Base-by-base conservation (phyloP, 2,329 filamentous ascomycete species). In the Pseudopithomyces maydicus region DNA sequence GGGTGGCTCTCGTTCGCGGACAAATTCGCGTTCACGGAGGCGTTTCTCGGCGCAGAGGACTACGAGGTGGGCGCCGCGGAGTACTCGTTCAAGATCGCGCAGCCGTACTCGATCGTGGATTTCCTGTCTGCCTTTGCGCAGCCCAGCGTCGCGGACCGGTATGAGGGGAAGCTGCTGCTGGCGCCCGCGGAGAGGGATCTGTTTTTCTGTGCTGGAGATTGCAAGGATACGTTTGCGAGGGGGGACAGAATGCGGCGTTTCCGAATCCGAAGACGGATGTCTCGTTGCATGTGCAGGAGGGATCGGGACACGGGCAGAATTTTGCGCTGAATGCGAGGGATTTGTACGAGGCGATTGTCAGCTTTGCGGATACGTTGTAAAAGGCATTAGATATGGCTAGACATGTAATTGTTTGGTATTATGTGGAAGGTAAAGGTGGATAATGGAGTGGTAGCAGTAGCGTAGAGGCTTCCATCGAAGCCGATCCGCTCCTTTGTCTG, bases 41-140 rank as follows among this genome's bases (percentile, higher is more conserved):
- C 41, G 15, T 53, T 53, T 41, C 39, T 53, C 17, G 38, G 42
- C 8, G 38, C 22, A 14, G 20, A 33, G 6, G 41, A 33, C 26
- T 36, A 44, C 26, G 41, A 45, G 11, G 29, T 53, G 1, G 15
- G 39, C 26, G 41, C 42, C 2, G 39, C 41, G 0, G 20, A 53
- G 12, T 53, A 53, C 50, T 15, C 39, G 8, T 53, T 20, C 41
- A 26, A 44, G 17, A 45, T 53, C 41, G n/a, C 50, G 41, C 50
- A 53, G 50, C 39, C 50, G 39, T 29, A 20, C 43, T 35, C 43
- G 2, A 23, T 6, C 12, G 23, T 44, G 2, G 42, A 47, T 7
- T 54, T 54, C 33, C 32, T 43, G 8, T 35, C 19, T n/a, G 50
- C 20, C 1, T 36, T 45, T 1, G 39, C 39, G 23, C 15, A 32